Conservation (phyloP, 78 protist species). For the Pigoraptor vietnamica region DNA sequence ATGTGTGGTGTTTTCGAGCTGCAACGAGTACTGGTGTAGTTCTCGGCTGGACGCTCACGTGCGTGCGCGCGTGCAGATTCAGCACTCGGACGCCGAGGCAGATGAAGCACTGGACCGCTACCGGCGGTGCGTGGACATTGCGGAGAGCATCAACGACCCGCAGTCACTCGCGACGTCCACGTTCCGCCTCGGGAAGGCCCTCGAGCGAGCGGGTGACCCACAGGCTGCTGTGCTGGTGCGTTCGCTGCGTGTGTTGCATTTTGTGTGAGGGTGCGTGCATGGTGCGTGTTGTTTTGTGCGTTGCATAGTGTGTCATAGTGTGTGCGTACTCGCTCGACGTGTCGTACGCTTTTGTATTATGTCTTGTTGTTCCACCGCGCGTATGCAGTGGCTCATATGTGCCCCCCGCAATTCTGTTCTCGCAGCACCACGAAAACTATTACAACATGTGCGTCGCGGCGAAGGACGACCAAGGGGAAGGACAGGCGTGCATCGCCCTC, state of each 20-base stretch:
- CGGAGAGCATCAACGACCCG: not conserved
- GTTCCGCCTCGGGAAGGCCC: not conserved
- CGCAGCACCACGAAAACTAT: not conserved
- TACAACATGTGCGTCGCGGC: not conserved
- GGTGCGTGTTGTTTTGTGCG: not conserved
- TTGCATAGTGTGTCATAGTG: not conserved
- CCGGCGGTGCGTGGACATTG: not conserved
- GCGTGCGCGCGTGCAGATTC: not conserved
- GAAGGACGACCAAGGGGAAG: not conserved
- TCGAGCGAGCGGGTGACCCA: not conserved
- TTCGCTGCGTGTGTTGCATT: not conserved
- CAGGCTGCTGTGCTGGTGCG: not conserved
- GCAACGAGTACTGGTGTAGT: too few relatives aligned
- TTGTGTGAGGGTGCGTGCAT: not conserved
- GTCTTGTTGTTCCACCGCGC: too few relatives aligned
- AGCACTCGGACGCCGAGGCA: not conserved
- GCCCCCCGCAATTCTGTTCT: too few relatives aligned
- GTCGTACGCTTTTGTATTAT: too few relatives aligned
- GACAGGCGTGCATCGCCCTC: not conserved
- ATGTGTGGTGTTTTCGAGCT: too few relatives aligned
- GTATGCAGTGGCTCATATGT: too few relatives aligned
- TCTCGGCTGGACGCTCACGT: not conserved
- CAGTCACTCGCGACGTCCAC: not conserved
- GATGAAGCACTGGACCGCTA: not conserved
- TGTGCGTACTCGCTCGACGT: not conserved